A percentile compares a stretch with the other conserved stretches of the same genome.
phyloP scores from a whole-genome alignment of 345 rosid species.

The Syzygium oleosum region DNA sequence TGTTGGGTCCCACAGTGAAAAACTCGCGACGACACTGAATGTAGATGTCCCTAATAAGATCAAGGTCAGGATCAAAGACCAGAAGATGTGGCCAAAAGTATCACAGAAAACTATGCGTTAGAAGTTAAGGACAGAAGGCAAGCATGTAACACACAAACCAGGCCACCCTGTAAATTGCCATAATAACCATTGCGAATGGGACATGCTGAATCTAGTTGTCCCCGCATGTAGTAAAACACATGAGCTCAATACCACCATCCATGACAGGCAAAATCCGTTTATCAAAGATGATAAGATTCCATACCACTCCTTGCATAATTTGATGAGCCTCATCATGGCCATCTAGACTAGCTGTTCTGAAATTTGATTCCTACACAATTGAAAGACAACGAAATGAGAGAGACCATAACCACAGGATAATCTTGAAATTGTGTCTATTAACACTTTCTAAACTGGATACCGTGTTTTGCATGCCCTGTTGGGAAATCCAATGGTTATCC shows the following conservation, averaged over 20 bases:
- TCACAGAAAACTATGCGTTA: neutral
- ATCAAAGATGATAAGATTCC: neutral
- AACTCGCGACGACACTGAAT: conserved; percentile 22
- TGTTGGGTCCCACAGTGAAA: conserved; percentile 17
- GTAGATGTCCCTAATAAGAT: conserved; percentile 32
- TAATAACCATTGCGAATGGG: conserved; percentile 28
- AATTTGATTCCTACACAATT: conserved; percentile 27
- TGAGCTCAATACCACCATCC: conserved; percentile 11
- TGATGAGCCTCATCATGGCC: conserved; percentile 10
- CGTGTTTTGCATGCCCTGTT: conserved; percentile 22
- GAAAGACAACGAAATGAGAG: neutral
- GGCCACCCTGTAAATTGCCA: conserved; percentile 25
- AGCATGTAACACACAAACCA: conserved; percentile 15
- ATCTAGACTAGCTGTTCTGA: conserved; percentile 35
- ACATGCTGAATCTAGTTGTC: conserved; percentile 3
- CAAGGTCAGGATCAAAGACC: neutral
- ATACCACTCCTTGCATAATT: conserved; percentile 36
- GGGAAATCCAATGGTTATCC: conserved; percentile 37
- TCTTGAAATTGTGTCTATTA: neutral
- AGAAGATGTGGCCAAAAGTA: neutral
- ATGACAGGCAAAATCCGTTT: neutral
- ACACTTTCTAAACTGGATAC: conserved; percentile 8
- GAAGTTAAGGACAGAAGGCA: neutral
- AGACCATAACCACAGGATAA: neutral
- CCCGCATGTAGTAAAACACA: neutral